Conservation (phyloP, 192 early-diverging fungal species). For the Coemansia sp. region DNA sequence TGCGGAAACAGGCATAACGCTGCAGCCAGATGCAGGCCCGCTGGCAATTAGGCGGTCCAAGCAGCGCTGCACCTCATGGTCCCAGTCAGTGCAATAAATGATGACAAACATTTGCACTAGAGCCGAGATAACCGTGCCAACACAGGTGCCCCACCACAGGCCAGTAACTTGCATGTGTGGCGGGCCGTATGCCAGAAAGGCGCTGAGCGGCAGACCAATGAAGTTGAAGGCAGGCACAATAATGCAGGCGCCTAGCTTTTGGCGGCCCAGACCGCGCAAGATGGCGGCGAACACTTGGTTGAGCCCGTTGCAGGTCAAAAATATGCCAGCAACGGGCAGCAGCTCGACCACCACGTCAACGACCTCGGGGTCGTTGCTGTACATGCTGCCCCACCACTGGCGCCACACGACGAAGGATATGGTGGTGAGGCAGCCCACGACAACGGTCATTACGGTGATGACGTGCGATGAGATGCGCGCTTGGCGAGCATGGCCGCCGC, state of each 20-base stretch:
- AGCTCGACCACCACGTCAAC: constrained; percentile 64
- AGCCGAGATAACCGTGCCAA: constrained; percentile 36
- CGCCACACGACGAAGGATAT: constrained; percentile 13
- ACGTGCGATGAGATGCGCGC: constrained; percentile 21
- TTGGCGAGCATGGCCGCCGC: constrained; percentile 39
- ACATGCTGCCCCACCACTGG: constrained; percentile 57
- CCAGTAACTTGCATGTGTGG: constrained; percentile 37
- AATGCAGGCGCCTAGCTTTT: constrained; percentile 56
- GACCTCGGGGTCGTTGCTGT: constrained; percentile 74
- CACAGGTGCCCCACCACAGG: constrained; percentile 51
- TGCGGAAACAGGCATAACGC: not conserved
- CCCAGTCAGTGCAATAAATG: constrained; percentile 29
- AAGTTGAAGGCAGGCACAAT: constrained; percentile 60
- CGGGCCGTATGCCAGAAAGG: constrained; percentile 54
- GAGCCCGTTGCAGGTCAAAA: constrained; percentile 63
- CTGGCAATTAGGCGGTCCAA: constrained; percentile 15
- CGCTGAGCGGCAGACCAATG: constrained; percentile 60
- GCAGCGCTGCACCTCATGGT: constrained; percentile 40
- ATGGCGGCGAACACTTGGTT: constrained; percentile 63
- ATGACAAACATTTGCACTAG: constrained; percentile 33
- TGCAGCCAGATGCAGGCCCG: constrained; percentile 8
- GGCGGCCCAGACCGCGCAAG: constrained; percentile 59
- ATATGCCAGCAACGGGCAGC: constrained; percentile 71
- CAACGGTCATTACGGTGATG: constrained; percentile 16
- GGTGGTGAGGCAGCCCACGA: constrained; percentile 10